These are phyloP conservation scores for Neurospora tetraspora DNA, from an alignment of 495 filamentous ascomycete genomes.

Conservation along the genomic window DNA sequence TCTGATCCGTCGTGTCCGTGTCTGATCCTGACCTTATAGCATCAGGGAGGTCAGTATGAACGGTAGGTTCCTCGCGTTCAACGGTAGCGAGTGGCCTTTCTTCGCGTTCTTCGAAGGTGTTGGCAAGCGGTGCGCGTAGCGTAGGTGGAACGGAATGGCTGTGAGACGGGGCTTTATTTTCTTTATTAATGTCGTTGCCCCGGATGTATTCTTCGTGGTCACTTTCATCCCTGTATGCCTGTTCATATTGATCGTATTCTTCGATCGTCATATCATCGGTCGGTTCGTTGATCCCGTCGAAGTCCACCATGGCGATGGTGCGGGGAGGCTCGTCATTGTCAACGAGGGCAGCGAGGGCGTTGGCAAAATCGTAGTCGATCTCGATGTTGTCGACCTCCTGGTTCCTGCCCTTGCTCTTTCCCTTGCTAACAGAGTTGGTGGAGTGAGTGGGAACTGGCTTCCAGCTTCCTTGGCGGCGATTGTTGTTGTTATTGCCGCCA, in stretches of 20 bases:
- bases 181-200: too few species aligned
- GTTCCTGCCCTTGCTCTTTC: not conserved
- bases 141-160: too few species aligned
- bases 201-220: not conserved
- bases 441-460: not conserved
- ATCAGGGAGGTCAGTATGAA: too few species aligned
- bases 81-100: too few species aligned
- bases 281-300: not conserved
- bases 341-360: not conserved
- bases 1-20: too few species aligned
- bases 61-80: too few species aligned
- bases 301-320: not conserved
- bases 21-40: too few species aligned
- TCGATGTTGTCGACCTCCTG: not conserved
- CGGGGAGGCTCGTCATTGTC: not conserved
- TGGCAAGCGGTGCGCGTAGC: too few species aligned
- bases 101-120: not conserved
- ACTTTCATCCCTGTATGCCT: too few species aligned
- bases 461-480: not conserved
- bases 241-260: not conserved
- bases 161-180: too few species aligned
- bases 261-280: not conserved
- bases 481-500: not conserved
- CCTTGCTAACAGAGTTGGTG: not conserved
- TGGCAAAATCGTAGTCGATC: not conserved